phyloP scores from a whole-genome alignment of 371 early-diverging fungal genomes.

The Dinochytrium kinnereticum region DNA sequence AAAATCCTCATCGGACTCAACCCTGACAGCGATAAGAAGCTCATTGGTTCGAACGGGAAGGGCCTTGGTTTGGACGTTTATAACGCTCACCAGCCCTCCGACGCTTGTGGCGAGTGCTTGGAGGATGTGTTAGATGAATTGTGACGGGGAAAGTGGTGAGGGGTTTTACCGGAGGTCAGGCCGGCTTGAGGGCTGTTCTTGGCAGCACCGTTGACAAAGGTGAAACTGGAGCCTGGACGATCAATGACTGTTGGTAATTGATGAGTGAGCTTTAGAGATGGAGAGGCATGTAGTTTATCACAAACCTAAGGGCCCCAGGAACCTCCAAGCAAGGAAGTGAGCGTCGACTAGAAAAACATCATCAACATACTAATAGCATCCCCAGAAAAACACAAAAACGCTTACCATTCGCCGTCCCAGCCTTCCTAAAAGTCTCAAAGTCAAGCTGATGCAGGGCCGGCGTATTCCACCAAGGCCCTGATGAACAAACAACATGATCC shows the following conservation, averaged over 20 bases:
- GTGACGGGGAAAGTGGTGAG: background rate
- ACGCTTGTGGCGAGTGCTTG: background rate
- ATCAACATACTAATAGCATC: no score
- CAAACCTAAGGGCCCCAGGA: background rate
- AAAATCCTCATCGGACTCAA: constrained; percentile 14
- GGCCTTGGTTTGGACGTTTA: constrained; percentile 10
- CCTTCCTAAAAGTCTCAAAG: constrained; percentile 4
- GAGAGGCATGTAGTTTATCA: no score
- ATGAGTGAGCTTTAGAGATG: no score
- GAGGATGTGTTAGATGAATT: no score
- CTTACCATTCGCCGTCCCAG: background rate
- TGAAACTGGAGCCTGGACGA: background rate
- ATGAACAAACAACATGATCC: constrained; percentile 5
- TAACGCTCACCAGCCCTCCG: background rate
- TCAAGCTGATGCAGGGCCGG: constrained; percentile 1
- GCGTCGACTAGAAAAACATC: background rate
- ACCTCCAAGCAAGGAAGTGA: constrained; percentile 3
- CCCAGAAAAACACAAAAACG: background rate
- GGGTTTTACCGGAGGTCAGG: constrained; percentile 1
- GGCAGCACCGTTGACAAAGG: constrained; percentile 10
- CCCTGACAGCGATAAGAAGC: background rate
- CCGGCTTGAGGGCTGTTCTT: background rate
- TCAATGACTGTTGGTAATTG: background rate
- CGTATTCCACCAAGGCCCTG: constrained; percentile 14
- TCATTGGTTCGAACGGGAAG: constrained; percentile 6